Evolutionary conservation across 768 basidiomycete genomes (phyloP), one percentile per base, ranked within the genome.

Genomic region (Hericium coralloides): DNA sequence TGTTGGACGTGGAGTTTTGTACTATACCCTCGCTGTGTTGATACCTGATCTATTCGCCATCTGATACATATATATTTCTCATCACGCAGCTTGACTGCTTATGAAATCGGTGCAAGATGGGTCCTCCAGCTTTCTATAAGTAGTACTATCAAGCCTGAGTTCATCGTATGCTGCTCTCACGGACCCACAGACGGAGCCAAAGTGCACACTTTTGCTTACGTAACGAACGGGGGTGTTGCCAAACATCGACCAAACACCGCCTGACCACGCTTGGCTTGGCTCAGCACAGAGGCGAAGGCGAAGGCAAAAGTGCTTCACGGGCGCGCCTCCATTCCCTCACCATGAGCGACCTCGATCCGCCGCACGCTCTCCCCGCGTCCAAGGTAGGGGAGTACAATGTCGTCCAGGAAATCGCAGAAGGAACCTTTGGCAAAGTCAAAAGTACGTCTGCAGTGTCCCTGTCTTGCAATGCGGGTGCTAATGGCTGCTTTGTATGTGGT

Each of bases 361-460:
- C 63, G 12, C 55, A 66, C 15, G 62, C 63, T 41, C 81, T 75
- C 64, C 74, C 87, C 12, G 75, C 85, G 10, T 82, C 85, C 15
- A 87, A 86, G 74, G 83, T 97, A 36, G 94, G 95, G 48, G 89
- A 95, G 74, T 98, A 98, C 72, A 88, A 82, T 43, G 83, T 98
- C 57, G 81, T 87, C 55, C 73, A 82, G 57, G 93, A 95, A 62
- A 88, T 98, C 58, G 95, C 95, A 18, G 93, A 95, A 62, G 97
- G 97, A 3, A 95, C 92, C 12, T 99, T 98, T 75, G 97, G 95
- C 55, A 98, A 97, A 74, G 97, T 99, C 69, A 98, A 98, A 79
- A 91, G 95, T 97, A 71, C 70, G 92, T 83, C 23, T 38, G 38
- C 36, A 2, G 25, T 22, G 57, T 52, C 23, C 20, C 17, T 38